Evolutionary conservation across 2,329 filamentous ascomycete species (phyloP), one percentile per base, ranked within the genome.

Genomic region (Fusarium subglutinans): DNA sequence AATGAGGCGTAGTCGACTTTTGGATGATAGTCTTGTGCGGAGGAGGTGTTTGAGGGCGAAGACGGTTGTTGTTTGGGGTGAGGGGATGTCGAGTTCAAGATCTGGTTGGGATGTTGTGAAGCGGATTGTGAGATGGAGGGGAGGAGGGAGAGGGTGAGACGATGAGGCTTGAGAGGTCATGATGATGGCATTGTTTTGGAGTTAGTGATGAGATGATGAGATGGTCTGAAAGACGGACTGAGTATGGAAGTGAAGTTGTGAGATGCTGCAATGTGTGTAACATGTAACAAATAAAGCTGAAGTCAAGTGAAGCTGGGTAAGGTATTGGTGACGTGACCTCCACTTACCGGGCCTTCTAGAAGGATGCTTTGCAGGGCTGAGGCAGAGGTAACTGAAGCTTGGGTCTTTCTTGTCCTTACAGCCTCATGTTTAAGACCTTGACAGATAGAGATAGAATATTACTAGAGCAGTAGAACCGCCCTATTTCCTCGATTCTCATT

Each of bases 61-160:
- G 61, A 94, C 90, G 47, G 94, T 94, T 17, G 92, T 95, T 38
- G 87, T 86, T 54, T 87, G 82, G 1, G 95, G 94, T 11, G 87
- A 84, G 55, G 90, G 82, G 79, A 98, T 90, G 78, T 94, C 91
- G 69, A 98, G 89, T 45, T 92, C 89, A 44, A 98, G 89, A 81
- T 98, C 96, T 22, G 94, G 92, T 65, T 96, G 89, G 3, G 94
- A 91, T 69, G 92, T 91, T 60, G 94, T 94, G 88, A 99, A 98
- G 82, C 96, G 95, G 81, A 98, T 92, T 43, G 94, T 96, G 51
- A 98, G 87, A 78, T 93, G 91, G 64, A 98, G 87, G 40, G 87
- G 87, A 26, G 82, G 80, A 61, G 76, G 76, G 55, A 78, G 67
- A 64, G 73, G 68, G 20, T 55, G 77, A 18, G 74, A 67, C 2